These are phyloP conservation scores for Taphrina populina DNA, from an alignment of 1,139 yeast species.

Conservation along the genomic window DNA sequence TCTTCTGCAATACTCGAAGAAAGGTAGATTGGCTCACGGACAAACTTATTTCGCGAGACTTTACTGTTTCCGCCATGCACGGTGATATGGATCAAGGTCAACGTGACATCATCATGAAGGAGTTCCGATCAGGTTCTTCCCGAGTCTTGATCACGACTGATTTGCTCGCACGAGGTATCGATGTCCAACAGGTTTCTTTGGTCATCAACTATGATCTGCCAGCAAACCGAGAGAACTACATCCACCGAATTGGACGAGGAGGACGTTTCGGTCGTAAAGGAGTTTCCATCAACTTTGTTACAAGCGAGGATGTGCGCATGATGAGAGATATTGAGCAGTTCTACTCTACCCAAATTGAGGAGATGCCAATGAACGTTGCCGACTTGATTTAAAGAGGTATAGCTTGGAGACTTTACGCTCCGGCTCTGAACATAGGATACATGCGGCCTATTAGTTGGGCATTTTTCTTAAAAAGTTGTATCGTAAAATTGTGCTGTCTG, in stretches of 20 bases:
- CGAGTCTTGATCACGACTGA: conserved; percentile 96
- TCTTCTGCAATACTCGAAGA: conserved; percentile 98
- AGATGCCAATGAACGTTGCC: conserved; percentile 87
- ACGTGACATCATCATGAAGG: conserved; percentile 97
- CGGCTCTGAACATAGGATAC: no score
- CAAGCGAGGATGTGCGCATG: conserved; percentile 84
- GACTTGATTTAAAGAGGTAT: conserved; percentile 34
- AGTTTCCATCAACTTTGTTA: conserved; percentile 97
- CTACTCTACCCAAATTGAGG: conserved; percentile 97
- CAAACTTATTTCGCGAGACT: conserved; percentile 78
- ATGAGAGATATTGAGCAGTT: conserved; percentile 97
- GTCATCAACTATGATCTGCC: conserved; percentile 98
- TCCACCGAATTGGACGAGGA: conserved; percentile 99
- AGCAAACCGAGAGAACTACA: conserved; percentile 95
- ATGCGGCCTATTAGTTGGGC: no score
- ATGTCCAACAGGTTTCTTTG: conserved; percentile 97
- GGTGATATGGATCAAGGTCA: conserved; percentile 96
- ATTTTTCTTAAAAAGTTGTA: no score
- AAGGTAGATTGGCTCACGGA: conserved; percentile 94
- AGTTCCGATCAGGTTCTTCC: conserved; percentile 97
- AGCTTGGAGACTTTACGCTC: not conserved
- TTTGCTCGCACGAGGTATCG: conserved; percentile 99
- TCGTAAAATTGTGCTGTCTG: no score
- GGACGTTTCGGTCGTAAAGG: conserved; percentile 99
- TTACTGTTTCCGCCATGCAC: conserved; percentile 96